phyloP scores from a whole-genome alignment of 2,329 filamentous ascomycete genomes.

The Colletotrichum noveboracense region DNA sequence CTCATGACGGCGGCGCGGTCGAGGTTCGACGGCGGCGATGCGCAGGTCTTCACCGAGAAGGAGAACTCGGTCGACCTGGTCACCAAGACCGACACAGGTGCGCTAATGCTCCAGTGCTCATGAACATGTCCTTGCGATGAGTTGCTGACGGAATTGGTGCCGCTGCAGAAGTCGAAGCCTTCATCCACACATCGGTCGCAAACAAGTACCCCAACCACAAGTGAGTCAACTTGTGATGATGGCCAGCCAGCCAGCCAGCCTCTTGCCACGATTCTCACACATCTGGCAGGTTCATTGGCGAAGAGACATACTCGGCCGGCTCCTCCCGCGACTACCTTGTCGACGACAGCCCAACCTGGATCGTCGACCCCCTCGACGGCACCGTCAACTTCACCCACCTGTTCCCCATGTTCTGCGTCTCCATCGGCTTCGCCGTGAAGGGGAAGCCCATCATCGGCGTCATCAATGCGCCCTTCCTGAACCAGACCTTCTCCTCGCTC shows the following conservation, averaged over 20 bases:
- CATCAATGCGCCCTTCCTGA: conserved; percentile 73
- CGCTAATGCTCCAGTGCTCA: conserved; percentile 12
- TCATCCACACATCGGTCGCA: conserved; percentile 66
- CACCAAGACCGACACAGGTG: conserved; percentile 77
- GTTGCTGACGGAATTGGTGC: neutral
- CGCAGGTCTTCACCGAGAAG: conserved; percentile 64
- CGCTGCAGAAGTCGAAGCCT: conserved; percentile 69
- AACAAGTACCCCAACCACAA: conserved; percentile 69
- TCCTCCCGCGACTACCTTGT: conserved; percentile 73
- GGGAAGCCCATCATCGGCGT: conserved; percentile 70
- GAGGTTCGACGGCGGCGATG: conserved; percentile 48
- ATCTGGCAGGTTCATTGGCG: conserved; percentile 69
- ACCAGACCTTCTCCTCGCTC: conserved; percentile 73
- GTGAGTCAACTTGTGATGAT: conserved; percentile 45
- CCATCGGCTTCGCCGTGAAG: conserved; percentile 70
- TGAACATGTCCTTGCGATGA: neutral
- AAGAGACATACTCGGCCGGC: conserved; percentile 77
- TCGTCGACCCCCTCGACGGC: conserved; percentile 78
- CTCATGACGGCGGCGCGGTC: conserved; percentile 68
- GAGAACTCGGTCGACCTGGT: conserved; percentile 80
- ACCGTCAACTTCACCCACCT: conserved; percentile 84
- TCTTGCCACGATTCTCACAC: neutral
- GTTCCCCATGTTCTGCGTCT: conserved; percentile 83
- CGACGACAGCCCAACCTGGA: conserved; percentile 69
- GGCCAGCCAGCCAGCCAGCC: neutral